These are phyloP conservation scores for Fusarium globosum DNA, from an alignment of 2,329 filamentous ascomycete genomes.

Conservation along the genomic window DNA sequence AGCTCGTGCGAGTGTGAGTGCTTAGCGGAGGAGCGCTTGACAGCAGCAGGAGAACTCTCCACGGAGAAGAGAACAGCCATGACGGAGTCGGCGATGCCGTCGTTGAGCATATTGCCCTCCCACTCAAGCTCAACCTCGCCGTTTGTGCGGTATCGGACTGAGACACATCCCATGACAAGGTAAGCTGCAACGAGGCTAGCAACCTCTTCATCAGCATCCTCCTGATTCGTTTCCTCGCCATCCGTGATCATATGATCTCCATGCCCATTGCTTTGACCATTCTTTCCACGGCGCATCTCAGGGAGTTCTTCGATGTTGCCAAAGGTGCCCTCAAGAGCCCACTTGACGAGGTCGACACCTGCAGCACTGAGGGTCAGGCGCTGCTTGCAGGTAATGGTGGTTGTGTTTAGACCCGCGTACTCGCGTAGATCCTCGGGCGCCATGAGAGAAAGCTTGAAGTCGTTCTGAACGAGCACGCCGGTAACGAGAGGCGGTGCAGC, in stretches of 20 bases:
- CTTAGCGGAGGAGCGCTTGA: slow-evolving; percentile 71
- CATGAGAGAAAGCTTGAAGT: slow-evolving; percentile 98
- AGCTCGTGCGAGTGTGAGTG: slow-evolving; percentile 57
- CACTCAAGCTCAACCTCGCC: slow-evolving; percentile 92
- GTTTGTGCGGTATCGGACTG: slow-evolving; percentile 79
- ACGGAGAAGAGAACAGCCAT: slow-evolving; percentile 92
- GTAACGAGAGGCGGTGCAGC: slow-evolving; percentile 70
- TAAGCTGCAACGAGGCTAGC: slow-evolving; percentile 66
- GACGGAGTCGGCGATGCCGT: slow-evolving; percentile 96
- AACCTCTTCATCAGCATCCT: slow-evolving; percentile 74
- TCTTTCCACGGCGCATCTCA: slow-evolving; percentile 59
- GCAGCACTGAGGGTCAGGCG: slow-evolving; percentile 88
- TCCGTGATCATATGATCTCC: slow-evolving; percentile 51
- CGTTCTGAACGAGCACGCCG: slow-evolving; percentile 95
- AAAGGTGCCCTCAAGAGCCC: slow-evolving; percentile 95
- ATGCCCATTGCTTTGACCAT: slow-evolving; percentile 49
- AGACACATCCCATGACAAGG: slow-evolving; percentile 89
- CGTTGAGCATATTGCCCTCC: slow-evolving; percentile 98
- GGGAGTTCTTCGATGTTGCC: slow-evolving; percentile 81
- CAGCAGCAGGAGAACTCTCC: slow-evolving; percentile 93
- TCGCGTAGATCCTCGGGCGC: slow-evolving; percentile 94
- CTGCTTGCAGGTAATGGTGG: slow-evolving; percentile 92
- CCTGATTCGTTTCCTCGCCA: slow-evolving; percentile 51
- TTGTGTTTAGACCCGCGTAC: slow-evolving; percentile 96
- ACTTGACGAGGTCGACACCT: slow-evolving; percentile 89